Evolutionary conservation across 2,329 filamentous ascomycete genomes (phyloP).

Genomic region (Fusarium sp.): DNA sequence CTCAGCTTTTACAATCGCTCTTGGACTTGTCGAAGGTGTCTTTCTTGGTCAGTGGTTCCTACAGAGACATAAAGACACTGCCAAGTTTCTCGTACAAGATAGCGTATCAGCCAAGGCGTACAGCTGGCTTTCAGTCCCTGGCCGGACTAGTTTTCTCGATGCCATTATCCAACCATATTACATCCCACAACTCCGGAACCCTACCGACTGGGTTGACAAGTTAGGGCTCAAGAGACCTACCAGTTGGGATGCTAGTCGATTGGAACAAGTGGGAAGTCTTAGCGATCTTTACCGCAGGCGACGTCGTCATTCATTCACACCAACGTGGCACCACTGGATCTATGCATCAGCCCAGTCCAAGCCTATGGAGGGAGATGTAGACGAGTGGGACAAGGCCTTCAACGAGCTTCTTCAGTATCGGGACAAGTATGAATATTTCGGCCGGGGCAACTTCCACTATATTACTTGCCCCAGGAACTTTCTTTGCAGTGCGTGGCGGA

Average conservation of each 20-base stretch:
- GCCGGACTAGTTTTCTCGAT: not conserved
- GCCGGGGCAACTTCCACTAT: not conserved
- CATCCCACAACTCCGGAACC: not conserved
- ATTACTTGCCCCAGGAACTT: not conserved
- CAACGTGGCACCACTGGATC: conserved; percentile 6
- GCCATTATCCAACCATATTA: not conserved
- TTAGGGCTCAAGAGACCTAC: not conserved
- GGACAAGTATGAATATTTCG: not conserved
- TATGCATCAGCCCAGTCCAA: not conserved
- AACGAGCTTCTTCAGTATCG: not conserved
- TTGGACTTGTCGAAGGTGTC: not conserved
- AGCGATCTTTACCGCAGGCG: not conserved
- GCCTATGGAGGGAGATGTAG: not conserved
- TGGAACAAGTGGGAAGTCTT: not conserved
- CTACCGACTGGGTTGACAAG: not conserved
- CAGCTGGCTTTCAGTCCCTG: not conserved
- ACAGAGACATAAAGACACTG: not conserved
- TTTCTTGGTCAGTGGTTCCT: not conserved
- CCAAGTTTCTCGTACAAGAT: not conserved
- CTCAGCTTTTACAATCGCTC: not conserved
- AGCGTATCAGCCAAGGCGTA: not conserved
- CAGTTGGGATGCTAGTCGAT: not conserved
- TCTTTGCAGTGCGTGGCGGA: not conserved
- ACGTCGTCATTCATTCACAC: not conserved
- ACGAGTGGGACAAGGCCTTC: conserved; percentile 5